A percentile compares a stretch with the other conserved stretches of the same genome.
Evolutionary conservation across 441 rosid genomes (phyloP).

Genomic region (Corymbia citriodora): DNA sequence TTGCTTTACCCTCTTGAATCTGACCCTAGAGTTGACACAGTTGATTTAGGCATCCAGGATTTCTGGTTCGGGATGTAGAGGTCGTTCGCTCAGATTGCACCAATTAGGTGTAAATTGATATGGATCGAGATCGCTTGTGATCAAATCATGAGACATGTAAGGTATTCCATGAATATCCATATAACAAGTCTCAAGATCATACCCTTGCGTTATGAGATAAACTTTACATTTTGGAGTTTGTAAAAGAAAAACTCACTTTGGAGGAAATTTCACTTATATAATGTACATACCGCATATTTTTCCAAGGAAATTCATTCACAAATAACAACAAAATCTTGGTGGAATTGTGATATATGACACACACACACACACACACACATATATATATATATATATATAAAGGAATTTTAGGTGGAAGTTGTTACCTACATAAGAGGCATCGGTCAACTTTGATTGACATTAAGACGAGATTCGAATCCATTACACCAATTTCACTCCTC

Average conservation of each 20-base stretch:
- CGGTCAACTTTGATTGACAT: background rate
- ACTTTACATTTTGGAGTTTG: background rate
- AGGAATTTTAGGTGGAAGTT: background rate
- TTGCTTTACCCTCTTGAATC: too few relatives aligned
- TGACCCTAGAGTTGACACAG: background rate
- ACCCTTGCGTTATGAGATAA: background rate
- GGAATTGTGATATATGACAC: background rate
- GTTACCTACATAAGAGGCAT: background rate
- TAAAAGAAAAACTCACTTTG: background rate
- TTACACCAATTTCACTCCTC: background rate
- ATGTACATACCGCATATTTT: background rate
- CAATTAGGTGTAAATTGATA: background rate
- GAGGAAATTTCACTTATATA: background rate
- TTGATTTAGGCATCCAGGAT: background rate
- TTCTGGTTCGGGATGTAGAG: background rate
- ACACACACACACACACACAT: too few relatives aligned
- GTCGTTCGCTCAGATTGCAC: background rate
- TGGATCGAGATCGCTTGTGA: accelerated
- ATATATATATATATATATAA: too few relatives aligned
- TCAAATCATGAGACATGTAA: background rate
- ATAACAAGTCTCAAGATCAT: accelerated
- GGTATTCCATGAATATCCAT: accelerated
- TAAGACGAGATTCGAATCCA: background rate
- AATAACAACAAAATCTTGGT: background rate
- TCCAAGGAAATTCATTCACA: background rate